Percentiles rank a stretch among this genome's conserved stretches.
Evolutionary conservation across 73 alveolate genomes (phyloP).

Genomic region (Tetrahymena borealis): DNA sequence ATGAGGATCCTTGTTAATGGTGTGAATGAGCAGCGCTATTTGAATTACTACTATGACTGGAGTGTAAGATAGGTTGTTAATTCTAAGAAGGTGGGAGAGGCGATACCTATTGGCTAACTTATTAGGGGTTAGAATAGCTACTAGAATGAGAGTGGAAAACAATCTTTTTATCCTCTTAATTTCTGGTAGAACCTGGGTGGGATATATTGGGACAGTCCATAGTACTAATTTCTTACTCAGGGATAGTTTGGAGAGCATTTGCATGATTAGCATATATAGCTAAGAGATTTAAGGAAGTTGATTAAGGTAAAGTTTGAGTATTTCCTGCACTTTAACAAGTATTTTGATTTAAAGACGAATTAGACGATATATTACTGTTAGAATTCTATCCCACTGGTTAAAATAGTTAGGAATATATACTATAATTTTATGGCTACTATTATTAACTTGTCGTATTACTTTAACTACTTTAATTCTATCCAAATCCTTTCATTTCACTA

Average conservation of each 20-base stretch:
- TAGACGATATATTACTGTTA: neutral
- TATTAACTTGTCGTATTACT: neutral
- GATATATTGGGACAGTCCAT: neutral
- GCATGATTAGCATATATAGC: neutral
- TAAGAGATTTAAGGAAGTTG: neutral
- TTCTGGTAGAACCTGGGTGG: neutral
- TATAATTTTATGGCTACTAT: neutral
- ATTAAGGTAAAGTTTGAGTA: neutral
- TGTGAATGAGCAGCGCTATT: neutral
- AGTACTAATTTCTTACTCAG: neutral
- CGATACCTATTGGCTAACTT: neutral
- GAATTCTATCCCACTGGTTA: neutral
- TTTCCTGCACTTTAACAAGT: neutral
- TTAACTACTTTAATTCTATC: neutral
- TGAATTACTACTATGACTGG: neutral
- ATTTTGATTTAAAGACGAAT: neutral
- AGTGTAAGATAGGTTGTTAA: neutral
- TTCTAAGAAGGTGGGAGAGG: neutral
- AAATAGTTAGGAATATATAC: neutral
- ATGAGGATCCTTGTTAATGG: neutral
- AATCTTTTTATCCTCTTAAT: neutral
- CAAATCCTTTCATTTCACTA: neutral
- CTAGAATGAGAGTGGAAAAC: neutral
- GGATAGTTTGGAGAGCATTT: neutral
- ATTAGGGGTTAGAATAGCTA: neutral